Percentiles rank a stretch among this genome's conserved stretches.
phyloP scores from a whole-genome alignment of 2,329 filamentous ascomycete genomes.

The Claviceps lovelessii region DNA sequence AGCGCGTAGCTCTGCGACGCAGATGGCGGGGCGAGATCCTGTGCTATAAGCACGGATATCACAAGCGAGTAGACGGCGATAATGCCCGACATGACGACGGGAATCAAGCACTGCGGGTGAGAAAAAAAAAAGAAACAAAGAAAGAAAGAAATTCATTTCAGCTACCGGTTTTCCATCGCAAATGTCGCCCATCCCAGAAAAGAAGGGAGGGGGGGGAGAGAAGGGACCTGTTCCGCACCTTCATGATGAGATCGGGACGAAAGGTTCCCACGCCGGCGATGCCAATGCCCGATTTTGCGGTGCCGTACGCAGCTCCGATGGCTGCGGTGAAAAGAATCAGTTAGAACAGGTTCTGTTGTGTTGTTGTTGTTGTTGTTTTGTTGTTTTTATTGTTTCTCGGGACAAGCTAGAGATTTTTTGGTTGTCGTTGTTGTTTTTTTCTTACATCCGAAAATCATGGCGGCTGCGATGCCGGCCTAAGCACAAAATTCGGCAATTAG shows the following conservation, averaged over 20 bases:
- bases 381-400: neutral
- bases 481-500: neutral
- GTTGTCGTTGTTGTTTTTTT: neutral
- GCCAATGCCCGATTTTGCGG: conserved; percentile 76
- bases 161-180: neutral
- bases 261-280: conserved; percentile 78
- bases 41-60: conserved; percentile 87
- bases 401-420: neutral
- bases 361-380: neutral
- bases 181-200: neutral
- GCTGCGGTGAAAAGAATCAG: conserved; percentile 20
- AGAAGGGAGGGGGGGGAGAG: neutral
- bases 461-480: conserved; percentile 62
- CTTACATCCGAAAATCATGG: conserved; percentile 77
- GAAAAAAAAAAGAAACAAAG: too few species aligned
- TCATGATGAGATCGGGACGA: conserved; percentile 80
- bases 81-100: conserved; percentile 97
- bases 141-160: neutral
- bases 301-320: conserved; percentile 70
- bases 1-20: conserved; percentile 56
- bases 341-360: conserved; percentile 3
- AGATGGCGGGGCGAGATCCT: conserved; percentile 63
- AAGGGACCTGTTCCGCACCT: conserved; percentile 36
- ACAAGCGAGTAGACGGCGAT: conserved; percentile 96
- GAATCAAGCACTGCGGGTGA: conserved; percentile 54